Evolutionary conservation across 1,284 basidiomycete species (phyloP).

Genomic region (Marasmius oreades): DNA sequence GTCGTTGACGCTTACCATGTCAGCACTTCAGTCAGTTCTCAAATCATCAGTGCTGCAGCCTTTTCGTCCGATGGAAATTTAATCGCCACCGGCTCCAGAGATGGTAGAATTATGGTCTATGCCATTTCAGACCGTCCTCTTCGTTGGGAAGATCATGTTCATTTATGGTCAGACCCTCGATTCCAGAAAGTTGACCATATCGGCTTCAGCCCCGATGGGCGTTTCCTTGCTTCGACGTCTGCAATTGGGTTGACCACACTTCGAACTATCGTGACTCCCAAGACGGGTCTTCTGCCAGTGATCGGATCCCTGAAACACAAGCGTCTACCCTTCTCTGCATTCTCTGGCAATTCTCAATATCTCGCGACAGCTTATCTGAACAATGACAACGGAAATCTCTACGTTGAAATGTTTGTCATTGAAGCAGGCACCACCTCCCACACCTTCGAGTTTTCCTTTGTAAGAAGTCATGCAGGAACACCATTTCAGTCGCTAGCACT

Average conservation of each 20-base stretch:
- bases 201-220: not conserved
- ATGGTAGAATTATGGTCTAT: not conserved
- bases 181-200: not conserved
- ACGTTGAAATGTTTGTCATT: not conserved
- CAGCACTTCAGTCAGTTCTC: not conserved
- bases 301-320: no score
- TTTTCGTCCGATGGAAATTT: not conserved
- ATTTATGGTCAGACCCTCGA: not conserved
- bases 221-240: not conserved
- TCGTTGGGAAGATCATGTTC: no score
- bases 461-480: not conserved
- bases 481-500: not conserved
- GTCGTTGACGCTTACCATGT: not conserved
- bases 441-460: not conserved
- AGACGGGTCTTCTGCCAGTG: not conserved
- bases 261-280: not conserved
- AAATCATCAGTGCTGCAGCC: not conserved
- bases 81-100: not conserved
- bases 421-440: not conserved
- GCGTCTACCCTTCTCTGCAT: not conserved
- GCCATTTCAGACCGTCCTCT: not conserved
- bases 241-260: not conserved
- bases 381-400: not conserved
- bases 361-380: not conserved
- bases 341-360: not conserved